Percentiles rank a stretch among this genome's conserved stretches.
These are phyloP conservation scores for Porpolomopsis calyptriformis DNA, from an alignment of 768 basidiomycete genomes.

Conservation along the genomic window DNA sequence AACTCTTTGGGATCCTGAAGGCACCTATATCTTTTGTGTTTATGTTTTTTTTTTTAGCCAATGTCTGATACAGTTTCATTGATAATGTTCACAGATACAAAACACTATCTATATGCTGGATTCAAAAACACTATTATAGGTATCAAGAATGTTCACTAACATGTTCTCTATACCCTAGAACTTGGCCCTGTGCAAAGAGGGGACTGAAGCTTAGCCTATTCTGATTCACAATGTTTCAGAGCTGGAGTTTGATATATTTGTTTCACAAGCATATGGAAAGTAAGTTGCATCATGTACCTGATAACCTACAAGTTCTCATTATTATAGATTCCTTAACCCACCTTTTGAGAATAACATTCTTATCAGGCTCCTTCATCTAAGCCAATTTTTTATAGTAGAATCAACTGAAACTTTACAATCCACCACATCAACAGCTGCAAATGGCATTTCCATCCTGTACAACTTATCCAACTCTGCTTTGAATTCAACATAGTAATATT, in stretches of 20 bases:
- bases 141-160: neutral
- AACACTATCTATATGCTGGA: conserved; percentile 3
- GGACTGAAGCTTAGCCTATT: conserved; percentile 1
- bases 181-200: no score
- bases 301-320: no score
- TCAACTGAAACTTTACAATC: neutral
- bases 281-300: neutral
- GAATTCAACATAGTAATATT: conserved; percentile 1
- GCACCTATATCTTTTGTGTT: neutral
- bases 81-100: neutral
- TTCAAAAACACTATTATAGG: neutral
- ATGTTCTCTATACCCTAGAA: neutral
- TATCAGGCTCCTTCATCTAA: neutral
- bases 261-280: conserved; percentile 3
- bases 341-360: neutral
- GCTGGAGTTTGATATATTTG: conserved; percentile 4
- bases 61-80: neutral
- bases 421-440: neutral
- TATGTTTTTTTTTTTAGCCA: no score
- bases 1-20: conserved; percentile 1
- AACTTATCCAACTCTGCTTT: neutral
- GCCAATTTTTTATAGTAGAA: neutral
- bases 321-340: neutral
- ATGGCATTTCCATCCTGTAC: neutral
- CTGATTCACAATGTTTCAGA: neutral